Evolutionary conservation across 2,329 filamentous ascomycete species (phyloP), one percentile per base, ranked within the genome.

Genomic region (Alternaria atra): DNA sequence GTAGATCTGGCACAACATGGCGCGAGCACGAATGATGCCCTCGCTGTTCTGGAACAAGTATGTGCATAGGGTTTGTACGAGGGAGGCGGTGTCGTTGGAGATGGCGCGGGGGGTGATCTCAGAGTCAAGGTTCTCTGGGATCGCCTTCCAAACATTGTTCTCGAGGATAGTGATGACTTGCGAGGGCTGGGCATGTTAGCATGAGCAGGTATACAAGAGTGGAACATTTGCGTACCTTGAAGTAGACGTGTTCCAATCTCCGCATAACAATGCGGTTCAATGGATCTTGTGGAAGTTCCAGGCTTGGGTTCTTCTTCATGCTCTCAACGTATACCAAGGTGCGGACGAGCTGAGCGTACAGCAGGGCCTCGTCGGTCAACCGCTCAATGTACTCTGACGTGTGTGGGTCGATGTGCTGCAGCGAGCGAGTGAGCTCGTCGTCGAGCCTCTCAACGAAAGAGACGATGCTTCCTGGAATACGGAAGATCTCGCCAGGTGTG

Each of bases 1-100:
- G 85, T 99, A 99, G 66, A 99, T 95, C 82, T 98, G 93, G 85
- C 93, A 97, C 64, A 99, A 87, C 94, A 99, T 98, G 46, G 95
- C 94, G 61, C 95, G 90, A 61, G 94, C 96, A 68, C 94, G 91
- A 75, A 97, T 94, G 74, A 99, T 98, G 71, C 94, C 94, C 77
- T 97, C 94, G 79, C 93, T 96, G 84, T 97, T 85, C 80, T 88
- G 86, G 86, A 98, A 99, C 44, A 99, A 90, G 81, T 97, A 97
- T 79, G 91, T 93, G 88, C 93, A 97, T 54, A 99, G 90, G 35
- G 90, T 89, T 77, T 93, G 90, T 74, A 99, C 90, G 46, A 99
- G 88, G 53, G 86, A 84, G 63, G 87, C 82, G 62, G 93, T 90
- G 76, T 97, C 92, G 67, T 85, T 82, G 51, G 86, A 84, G 71